Evolutionary conservation across 768 basidiomycete species (phyloP).

Genomic region (Termitomyces eurrhizus): DNA sequence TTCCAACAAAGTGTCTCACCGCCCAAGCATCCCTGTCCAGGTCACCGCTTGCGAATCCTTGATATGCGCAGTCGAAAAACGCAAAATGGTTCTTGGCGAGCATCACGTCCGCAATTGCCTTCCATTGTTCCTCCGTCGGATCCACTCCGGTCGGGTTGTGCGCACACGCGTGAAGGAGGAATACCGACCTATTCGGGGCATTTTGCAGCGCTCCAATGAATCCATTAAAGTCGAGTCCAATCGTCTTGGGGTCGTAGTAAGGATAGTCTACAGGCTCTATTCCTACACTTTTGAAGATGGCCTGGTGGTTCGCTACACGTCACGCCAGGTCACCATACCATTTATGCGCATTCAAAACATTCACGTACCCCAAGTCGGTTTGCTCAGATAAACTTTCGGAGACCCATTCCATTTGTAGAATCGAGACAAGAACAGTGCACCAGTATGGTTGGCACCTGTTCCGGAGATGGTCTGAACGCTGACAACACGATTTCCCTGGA

Average conservation of each 20-base stretch:
- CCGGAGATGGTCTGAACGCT: slow-evolving; percentile 94
- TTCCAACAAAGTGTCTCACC: slow-evolving; percentile 80
- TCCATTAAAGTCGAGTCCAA: slow-evolving; percentile 77
- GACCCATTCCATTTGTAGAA: slow-evolving; percentile 74
- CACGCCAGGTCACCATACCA: background rate
- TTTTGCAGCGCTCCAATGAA: slow-evolving; percentile 55
- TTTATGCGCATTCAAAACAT: background rate
- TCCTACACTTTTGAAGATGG: slow-evolving; percentile 88
- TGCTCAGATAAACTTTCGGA: slow-evolving; percentile 78
- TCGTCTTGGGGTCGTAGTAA: slow-evolving; percentile 92
- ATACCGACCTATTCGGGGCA: slow-evolving; percentile 75
- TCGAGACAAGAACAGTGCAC: slow-evolving; percentile 77
- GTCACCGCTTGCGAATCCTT: slow-evolving; percentile 94
- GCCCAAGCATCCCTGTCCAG: slow-evolving; percentile 91
- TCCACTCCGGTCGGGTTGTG: slow-evolving; percentile 98
- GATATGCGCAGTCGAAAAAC: slow-evolving; percentile 96
- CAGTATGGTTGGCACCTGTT: slow-evolving; percentile 94
- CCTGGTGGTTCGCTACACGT: slow-evolving; percentile 73
- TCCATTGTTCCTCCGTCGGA: slow-evolving; percentile 87
- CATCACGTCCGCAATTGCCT: slow-evolving; percentile 67
- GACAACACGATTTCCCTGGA: slow-evolving; percentile 66
- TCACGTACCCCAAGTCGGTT: slow-evolving; percentile 89
- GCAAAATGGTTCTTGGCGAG: slow-evolving; percentile 74
- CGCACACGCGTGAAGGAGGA: slow-evolving; percentile 91
- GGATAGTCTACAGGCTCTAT: slow-evolving; percentile 84